Evolutionary conservation across 495 filamentous ascomycete species (phyloP).

Genomic region (Physcia stellaris): DNA sequence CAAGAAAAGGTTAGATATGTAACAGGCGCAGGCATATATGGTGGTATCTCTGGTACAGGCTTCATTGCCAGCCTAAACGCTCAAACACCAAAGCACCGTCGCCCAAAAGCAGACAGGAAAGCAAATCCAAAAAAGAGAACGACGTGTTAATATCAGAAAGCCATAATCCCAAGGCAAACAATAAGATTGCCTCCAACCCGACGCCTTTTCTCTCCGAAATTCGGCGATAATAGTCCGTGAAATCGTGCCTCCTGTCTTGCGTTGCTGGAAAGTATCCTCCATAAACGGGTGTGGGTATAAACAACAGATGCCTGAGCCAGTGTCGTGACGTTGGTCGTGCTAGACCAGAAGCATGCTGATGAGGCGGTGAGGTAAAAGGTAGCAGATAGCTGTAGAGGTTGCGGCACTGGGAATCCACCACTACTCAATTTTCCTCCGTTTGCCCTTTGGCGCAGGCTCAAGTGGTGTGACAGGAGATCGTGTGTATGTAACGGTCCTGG

Average conservation of each 20-base stretch:
- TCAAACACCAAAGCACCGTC: too few species aligned
- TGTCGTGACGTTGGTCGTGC: background rate
- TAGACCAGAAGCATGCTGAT: conserved; percentile 1
- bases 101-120: too few species aligned
- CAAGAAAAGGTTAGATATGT: too few species aligned
- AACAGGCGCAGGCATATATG: too few species aligned
- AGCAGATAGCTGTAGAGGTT: background rate
- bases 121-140: too few species aligned
- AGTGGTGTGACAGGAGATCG: conserved; percentile 15
- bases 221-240: conserved; percentile 9
- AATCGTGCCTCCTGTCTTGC: conserved; percentile 11
- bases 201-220: too few species aligned
- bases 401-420: background rate
- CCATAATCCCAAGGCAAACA: too few species aligned
- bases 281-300: background rate
- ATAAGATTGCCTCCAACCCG: too few species aligned
- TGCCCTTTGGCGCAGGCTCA: conserved; percentile 17
- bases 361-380: background rate
- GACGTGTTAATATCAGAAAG: too few species aligned
- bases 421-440: conserved; percentile 16
- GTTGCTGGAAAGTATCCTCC: background rate
- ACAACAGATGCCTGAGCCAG: conserved; percentile 3
- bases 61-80: too few species aligned
- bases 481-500: conserved; percentile 30
- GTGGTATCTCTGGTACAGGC: too few species aligned